phyloP scores from a whole-genome alignment of 768 basidiomycete species.

The Russula olivacea region DNA sequence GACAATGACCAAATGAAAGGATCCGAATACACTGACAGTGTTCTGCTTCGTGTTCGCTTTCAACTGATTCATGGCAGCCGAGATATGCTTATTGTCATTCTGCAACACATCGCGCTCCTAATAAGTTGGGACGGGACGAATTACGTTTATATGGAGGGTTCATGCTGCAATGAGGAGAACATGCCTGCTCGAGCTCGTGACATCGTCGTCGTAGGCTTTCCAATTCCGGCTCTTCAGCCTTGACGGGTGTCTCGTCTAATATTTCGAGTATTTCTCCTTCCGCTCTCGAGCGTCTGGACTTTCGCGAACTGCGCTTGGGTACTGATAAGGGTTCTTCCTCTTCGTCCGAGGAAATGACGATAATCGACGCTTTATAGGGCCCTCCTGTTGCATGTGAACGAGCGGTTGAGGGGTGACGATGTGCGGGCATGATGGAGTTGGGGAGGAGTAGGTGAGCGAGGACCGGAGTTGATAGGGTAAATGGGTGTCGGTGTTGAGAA shows the following conservation, averaged over 20 bases:
- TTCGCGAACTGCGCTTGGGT: constrained; percentile 1
- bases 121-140: not conserved
- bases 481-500: too few species aligned
- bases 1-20: not conserved
- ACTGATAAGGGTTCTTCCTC: constrained; percentile 6
- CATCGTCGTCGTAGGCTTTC: constrained; percentile 8
- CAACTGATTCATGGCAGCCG: constrained; percentile 3
- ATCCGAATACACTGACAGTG: constrained; percentile 2
- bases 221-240: constrained; percentile 13
- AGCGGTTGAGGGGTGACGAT: constrained; percentile 3
- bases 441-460: not conserved
- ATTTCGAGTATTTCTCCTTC: constrained; percentile 10
- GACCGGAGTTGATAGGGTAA: constrained; percentile 11
- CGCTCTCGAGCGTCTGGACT: not conserved
- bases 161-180: not conserved
- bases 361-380: constrained; percentile 7
- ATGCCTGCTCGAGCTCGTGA: constrained; percentile 14
- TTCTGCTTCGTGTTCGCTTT: constrained; percentile 16
- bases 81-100: constrained; percentile 7
- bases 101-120: constrained; percentile 12
- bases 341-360: constrained; percentile 22
- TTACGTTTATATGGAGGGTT: not conserved
- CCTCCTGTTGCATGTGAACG: not conserved
- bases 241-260: constrained; percentile 4
- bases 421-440: constrained; percentile 11